A percentile compares a stretch with the other conserved stretches of the same genome.
Conservation (phyloP, 2,329 filamentous ascomycete genomes). For the Cladosporium sp. region DNA sequence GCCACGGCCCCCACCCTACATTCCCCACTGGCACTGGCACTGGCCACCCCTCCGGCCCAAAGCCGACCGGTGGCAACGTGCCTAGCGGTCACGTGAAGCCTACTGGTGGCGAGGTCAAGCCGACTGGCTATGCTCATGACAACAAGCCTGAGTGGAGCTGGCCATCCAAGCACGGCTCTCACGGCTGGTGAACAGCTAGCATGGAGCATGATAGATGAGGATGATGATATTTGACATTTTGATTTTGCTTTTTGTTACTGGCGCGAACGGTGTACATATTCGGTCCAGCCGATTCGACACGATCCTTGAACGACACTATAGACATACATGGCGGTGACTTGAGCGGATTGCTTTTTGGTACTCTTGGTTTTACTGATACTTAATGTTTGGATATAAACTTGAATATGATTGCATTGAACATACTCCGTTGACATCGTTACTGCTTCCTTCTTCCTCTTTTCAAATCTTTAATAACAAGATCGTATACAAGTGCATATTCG, state of each 20-base stretch:
- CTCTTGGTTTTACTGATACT: not conserved
- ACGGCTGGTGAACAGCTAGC: conserved; percentile 2
- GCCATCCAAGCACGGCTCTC: conserved; percentile 16
- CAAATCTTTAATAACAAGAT: too few species aligned
- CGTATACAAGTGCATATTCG: too few species aligned
- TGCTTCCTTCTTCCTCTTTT: not conserved
- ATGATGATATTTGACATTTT: not conserved
- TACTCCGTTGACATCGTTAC: not conserved
- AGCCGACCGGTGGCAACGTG: conserved; percentile 9
- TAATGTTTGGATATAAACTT: not conserved
- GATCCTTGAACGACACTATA: conserved; percentile 13
- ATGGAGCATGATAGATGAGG: not conserved
- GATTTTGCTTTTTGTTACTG: not conserved
- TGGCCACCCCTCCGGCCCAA: not conserved
- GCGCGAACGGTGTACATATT: conserved; percentile 11
- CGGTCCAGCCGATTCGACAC: conserved; percentile 2
- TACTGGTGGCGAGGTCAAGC: conserved; percentile 3
- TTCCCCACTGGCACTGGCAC: conserved; percentile 12
- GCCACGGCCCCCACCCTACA: not conserved
- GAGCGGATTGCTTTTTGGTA: not conserved
- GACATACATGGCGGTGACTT: conserved; percentile 6
- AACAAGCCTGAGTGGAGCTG: conserved; percentile 18
- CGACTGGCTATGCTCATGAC: conserved; percentile 6
- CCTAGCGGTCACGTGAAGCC: conserved; percentile 14
- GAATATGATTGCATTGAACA: not conserved